These are phyloP conservation scores for Yarrowia phangngaensis DNA, from an alignment of 805 yeast species.

Conservation along the genomic window DNA sequence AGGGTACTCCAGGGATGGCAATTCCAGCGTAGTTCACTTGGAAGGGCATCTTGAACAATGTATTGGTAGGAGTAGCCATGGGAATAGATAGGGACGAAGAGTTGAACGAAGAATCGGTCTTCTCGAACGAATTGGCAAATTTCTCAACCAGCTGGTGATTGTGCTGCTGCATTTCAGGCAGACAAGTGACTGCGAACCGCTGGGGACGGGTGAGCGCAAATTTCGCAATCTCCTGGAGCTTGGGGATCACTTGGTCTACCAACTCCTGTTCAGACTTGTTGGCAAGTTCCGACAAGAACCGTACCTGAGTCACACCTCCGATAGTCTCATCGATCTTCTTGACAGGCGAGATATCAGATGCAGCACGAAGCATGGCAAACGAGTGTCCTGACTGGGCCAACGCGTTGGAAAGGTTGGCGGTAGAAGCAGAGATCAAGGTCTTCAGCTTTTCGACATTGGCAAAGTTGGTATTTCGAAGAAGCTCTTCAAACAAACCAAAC, in stretches of 20 bases:
- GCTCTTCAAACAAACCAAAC: constrained; percentile 61
- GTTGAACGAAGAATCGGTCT: constrained; percentile 27
- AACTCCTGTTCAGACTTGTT: constrained; percentile 48
- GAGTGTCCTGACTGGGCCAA: constrained; percentile 87
- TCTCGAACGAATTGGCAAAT: constrained; percentile 37
- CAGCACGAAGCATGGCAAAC: constrained; percentile 65
- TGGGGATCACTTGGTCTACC: constrained; percentile 58
- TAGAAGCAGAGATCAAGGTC: constrained; percentile 66
- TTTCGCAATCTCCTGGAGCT: constrained; percentile 43
- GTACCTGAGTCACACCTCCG: constrained; percentile 73
- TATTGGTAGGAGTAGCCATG: constrained; percentile 34
- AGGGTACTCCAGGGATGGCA: constrained; percentile 62
- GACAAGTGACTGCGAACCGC: constrained; percentile 35
- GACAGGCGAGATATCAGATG: constrained; percentile 58
- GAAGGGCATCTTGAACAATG: constrained; percentile 69
- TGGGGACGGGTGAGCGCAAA: constrained; percentile 29
- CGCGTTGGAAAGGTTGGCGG: constrained; percentile 70
- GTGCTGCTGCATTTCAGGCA: constrained; percentile 55
- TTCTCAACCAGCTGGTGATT: constrained; percentile 36
- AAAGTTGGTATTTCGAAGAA: constrained; percentile 68
- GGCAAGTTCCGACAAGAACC: constrained; percentile 60
- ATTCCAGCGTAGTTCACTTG: constrained; percentile 82
- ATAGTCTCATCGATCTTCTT: constrained; percentile 60
- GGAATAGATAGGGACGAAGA: constrained; percentile 21
- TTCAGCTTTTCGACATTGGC: constrained; percentile 61